Base-by-base conservation (phyloP, 2,329 filamentous ascomycete genomes). In the Arachnomyces sp. region DNA sequence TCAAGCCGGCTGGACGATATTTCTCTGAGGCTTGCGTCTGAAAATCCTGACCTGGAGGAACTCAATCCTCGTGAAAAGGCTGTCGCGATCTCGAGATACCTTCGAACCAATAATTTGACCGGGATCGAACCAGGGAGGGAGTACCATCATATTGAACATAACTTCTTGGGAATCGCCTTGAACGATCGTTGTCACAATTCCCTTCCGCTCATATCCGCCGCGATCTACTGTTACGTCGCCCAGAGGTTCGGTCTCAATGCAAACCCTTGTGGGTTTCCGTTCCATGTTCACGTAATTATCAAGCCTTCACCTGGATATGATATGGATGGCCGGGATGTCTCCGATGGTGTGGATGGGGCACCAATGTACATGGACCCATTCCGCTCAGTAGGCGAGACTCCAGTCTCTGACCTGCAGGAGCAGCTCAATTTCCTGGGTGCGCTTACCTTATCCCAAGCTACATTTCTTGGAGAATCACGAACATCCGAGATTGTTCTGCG, bases 351-450 rank as follows among this genome's bases (percentile, higher is more conserved):
- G 11, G 42, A 31, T 15, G 60, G 60, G 6, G 68, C 73, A 43
- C 67, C 71, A 34, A 90, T 94, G 76, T 93, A 86, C 56, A 71
- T 95, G 48, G 86, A 94, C 54, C 88, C 89, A 0, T 94, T 84
- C 60, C 75, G 77, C 18, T 79, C 75, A 2, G 73, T 79, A 28
- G 63, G 74, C 11, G 87, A 94, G 60, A 74, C 89, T 0, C 67
- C 73, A 0, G 59, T 76, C 9, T 63, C 68, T 1, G 67, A 75
- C 36, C 66, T 95, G 29, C 71, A 74, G 43, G 64, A 63, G 17
- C 70, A 79, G 46, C 65, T 90, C n/a, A 67, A 70, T 31, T 67
- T 73, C 16, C 57, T 77, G 49, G 71, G 72, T 8, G 65, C 58
- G 13, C 54, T 62, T 11, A 49, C 51, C 54, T 28, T 45, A 9